These are phyloP conservation scores for Camellia lanceoleosa DNA, from an alignment of 148 eudicot species.

Conservation along the genomic window DNA sequence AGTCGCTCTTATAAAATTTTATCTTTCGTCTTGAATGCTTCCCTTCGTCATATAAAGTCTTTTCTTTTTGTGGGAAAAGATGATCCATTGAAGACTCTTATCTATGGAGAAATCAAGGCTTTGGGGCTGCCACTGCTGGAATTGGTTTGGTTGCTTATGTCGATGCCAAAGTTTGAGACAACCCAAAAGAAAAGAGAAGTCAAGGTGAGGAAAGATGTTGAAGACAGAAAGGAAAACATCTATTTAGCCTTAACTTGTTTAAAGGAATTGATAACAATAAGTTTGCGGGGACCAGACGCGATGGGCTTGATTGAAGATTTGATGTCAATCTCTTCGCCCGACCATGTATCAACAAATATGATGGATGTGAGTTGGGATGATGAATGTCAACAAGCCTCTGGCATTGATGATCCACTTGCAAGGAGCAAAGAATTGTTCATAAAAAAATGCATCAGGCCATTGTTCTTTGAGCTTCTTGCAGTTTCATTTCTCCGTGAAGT, in stretches of 20 bases:
- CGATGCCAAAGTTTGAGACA: constrained; percentile 22
- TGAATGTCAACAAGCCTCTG: constrained; percentile 24
- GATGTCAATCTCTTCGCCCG: constrained; percentile 28
- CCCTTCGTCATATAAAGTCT: constrained; percentile 35
- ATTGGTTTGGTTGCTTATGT: constrained; percentile 34
- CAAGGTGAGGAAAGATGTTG: constrained; percentile 39
- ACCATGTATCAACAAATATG: constrained; percentile 19
- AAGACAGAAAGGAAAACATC: constrained; percentile 38
- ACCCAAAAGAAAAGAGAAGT: constrained; percentile 33
- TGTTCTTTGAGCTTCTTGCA: constrained; percentile 41
- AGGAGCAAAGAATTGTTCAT: constrained; percentile 31
- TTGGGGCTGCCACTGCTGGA: constrained; percentile 47
- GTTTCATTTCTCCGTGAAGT: constrained; percentile 44
- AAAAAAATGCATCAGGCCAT: constrained; percentile 36
- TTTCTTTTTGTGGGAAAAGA: constrained; percentile 28
- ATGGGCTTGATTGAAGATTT: constrained; percentile 32
- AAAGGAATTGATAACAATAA: constrained; percentile 37
- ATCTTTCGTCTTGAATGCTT: constrained; percentile 38
- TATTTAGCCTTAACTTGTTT: constrained; percentile 41
- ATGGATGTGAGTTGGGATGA: constrained; percentile 18
- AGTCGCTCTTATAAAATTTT: constrained; percentile 23
- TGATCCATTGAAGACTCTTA: constrained; percentile 39
- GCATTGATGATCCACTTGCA: constrained; percentile 28
- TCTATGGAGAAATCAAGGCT: constrained; percentile 45
- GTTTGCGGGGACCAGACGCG: constrained; percentile 29